phyloP scores from a whole-genome alignment of 2,329 filamentous ascomycete genomes.

The Cordyceps militaris region DNA sequence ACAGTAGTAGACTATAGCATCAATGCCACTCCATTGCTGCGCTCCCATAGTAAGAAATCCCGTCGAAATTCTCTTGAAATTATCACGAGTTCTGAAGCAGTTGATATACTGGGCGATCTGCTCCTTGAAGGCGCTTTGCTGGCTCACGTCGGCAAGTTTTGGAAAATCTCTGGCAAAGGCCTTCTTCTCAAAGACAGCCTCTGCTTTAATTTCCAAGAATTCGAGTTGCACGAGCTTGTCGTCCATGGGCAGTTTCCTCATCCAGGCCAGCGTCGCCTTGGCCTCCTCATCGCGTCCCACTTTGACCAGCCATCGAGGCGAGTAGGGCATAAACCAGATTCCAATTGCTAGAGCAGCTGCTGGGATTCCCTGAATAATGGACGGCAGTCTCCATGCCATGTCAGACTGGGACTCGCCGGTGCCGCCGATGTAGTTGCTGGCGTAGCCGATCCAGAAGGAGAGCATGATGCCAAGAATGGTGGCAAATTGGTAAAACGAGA shows the following conservation, averaged over 20 bases:
- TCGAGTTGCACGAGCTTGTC: constrained; percentile 66
- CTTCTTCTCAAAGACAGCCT: constrained; percentile 69
- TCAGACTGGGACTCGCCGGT: constrained; percentile 35
- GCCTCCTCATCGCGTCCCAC: constrained; percentile 64
- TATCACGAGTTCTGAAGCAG: constrained; percentile 34
- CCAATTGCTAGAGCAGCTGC: constrained; percentile 53
- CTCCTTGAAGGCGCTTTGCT: constrained; percentile 33
- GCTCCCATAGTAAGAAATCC: constrained; percentile 58
- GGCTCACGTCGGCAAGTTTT: constrained; percentile 32
- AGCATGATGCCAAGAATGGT: constrained; percentile 52
- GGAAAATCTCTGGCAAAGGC: constrained; percentile 54
- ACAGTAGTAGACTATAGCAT: constrained; percentile 39
- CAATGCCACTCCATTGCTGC: constrained; percentile 36
- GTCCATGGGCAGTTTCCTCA: constrained; percentile 54
- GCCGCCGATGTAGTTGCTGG: constrained; percentile 41
- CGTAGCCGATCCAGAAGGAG: constrained; percentile 40
- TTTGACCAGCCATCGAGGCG: constrained; percentile 68
- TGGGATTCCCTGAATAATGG: constrained; percentile 37
- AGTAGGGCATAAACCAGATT: constrained; percentile 75
- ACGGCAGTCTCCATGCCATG: constrained; percentile 37
- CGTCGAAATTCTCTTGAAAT: constrained; percentile 57
- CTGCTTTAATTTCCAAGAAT: constrained; percentile 76
- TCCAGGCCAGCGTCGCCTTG: constrained; percentile 44
- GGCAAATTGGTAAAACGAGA: constrained; percentile 58
- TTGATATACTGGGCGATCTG: constrained; percentile 41